Conservation (phyloP, 2,329 filamentous ascomycete genomes). For the Ceratocystis albifundus region DNA sequence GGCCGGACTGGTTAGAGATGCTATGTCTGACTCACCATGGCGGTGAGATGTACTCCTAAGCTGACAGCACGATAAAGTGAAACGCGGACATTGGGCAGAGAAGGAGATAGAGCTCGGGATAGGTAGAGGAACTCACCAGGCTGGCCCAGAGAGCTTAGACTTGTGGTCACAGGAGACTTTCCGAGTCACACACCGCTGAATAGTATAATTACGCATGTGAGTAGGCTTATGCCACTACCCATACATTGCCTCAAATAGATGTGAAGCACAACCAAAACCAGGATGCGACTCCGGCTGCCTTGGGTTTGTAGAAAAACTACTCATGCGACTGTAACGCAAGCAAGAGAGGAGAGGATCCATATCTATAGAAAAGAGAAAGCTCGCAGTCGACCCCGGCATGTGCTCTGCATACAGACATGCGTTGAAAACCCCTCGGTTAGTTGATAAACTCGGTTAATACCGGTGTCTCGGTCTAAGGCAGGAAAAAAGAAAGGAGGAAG, state of each 20-base stretch:
- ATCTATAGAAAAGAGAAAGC: not conserved
- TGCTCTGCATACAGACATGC: not conserved
- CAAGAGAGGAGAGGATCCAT: not conserved
- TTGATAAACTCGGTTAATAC: not conserved
- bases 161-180: not conserved
- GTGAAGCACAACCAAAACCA: not conserved
- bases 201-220: not conserved
- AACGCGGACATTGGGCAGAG: not conserved
- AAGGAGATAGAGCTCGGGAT: no score
- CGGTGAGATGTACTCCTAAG: not conserved
- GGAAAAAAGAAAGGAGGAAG: not conserved
- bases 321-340: not conserved
- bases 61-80: not conserved
- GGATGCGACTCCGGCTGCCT: not conserved
- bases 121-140: no score
- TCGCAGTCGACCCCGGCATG: not conserved
- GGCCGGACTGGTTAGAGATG: no score
- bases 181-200: not conserved
- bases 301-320: not conserved
- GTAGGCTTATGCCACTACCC: not conserved
- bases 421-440: not conserved
- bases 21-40: not conserved
- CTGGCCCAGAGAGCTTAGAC: no score
- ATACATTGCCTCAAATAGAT: not conserved
- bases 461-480: not conserved